Evolutionary conservation across 202 grass and related monocot species (phyloP), one percentile per base, ranked within the genome.

Genomic region (Zoysia matrella): DNA sequence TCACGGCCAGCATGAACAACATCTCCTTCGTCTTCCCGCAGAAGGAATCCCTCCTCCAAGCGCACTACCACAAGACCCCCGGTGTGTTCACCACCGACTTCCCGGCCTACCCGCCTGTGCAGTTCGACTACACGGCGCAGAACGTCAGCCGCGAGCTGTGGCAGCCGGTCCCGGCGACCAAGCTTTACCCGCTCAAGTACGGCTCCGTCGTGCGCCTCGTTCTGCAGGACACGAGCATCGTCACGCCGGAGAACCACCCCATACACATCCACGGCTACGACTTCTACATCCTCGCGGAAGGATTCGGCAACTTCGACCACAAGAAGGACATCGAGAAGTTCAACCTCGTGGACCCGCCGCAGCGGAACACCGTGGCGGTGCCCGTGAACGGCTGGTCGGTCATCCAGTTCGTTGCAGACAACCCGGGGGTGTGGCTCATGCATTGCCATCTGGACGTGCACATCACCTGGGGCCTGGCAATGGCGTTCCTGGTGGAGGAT

Each of bases 381-480:
- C 92, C 94, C 2, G 90, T 92, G 10, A 97, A 92, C 52, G 94
- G 92, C 1, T 97, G 94, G 94, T 92, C 94, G 0, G 94, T 92
- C 18, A 97, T 97, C 69, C 73, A 90, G 60, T 94, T 90, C 66
- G 86, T 94, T 9, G 94, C 91, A 0, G 83, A 97, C 82, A 97
- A 97, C 72, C 94, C 94, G 0, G 94, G 92, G 48, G 60, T 97
- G 78, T 94, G 91, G 94, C 72, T 94, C 40, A 84, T 90, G 87
- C 91, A 97, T 65, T 94, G 94, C 83, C 94, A 97, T 86, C 90
- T 94, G 11, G 91, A 97, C 74, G 94, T 94, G 75, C 94, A 94
- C 82, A 94, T 97, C 36, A 88, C 77, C 8, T 94, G 94, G 94
- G 94, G 94, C 56, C 76, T 92, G 70, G 94, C 91, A 2, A 97